These are phyloP conservation scores for Blastobotrys buckinghamii DNA, from an alignment of 1,139 yeast species.

Conservation along the genomic window DNA sequence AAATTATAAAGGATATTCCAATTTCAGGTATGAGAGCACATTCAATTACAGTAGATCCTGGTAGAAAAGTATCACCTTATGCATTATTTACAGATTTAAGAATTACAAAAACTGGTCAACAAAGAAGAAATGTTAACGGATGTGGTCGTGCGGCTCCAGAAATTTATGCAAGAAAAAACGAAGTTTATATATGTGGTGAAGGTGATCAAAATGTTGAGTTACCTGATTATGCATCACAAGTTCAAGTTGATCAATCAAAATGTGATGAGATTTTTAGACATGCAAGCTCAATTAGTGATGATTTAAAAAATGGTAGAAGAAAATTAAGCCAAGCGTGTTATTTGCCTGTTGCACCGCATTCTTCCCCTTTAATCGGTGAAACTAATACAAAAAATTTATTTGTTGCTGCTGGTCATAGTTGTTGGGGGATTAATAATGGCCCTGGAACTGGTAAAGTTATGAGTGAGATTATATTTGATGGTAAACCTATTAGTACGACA, in stretches of 20 bases:
- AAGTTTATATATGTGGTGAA: slow-evolving; percentile 96
- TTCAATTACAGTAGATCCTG: slow-evolving; percentile 85
- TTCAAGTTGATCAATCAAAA: slow-evolving; percentile 77
- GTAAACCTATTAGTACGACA: slow-evolving; percentile 42
- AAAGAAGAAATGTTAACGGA: slow-evolving; percentile 29
- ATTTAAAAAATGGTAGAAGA: slow-evolving; percentile 67
- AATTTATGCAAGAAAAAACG: slow-evolving; percentile 91
- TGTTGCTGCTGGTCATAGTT: slow-evolving; percentile 89
- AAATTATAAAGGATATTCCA: slow-evolving; percentile 75
- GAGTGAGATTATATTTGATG: slow-evolving; percentile 84
- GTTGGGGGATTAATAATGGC: slow-evolving; percentile 98
- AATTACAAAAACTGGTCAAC: slow-evolving; percentile 17
- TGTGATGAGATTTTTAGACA: slow-evolving; percentile 83
- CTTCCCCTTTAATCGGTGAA: slow-evolving; percentile 92
- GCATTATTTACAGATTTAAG: slow-evolving; percentile 82
- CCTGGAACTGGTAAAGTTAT: slow-evolving; percentile 93
- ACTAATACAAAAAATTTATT: slow-evolving; percentile 76
- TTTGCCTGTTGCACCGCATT: slow-evolving; percentile 86
- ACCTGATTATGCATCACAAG: slow-evolving; percentile 93
- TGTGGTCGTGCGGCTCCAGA: slow-evolving; percentile 55
- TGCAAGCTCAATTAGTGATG: slow-evolving; percentile 73
- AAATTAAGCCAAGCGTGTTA: slow-evolving; percentile 91
- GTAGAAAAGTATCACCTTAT: slow-evolving; percentile 68
- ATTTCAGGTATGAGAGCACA: slow-evolving; percentile 91
- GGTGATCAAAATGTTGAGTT: slow-evolving; percentile 87